phyloP scores from a whole-genome alignment of 2,329 filamentous ascomycete genomes.

The Fonsecaea pedrosoi region DNA sequence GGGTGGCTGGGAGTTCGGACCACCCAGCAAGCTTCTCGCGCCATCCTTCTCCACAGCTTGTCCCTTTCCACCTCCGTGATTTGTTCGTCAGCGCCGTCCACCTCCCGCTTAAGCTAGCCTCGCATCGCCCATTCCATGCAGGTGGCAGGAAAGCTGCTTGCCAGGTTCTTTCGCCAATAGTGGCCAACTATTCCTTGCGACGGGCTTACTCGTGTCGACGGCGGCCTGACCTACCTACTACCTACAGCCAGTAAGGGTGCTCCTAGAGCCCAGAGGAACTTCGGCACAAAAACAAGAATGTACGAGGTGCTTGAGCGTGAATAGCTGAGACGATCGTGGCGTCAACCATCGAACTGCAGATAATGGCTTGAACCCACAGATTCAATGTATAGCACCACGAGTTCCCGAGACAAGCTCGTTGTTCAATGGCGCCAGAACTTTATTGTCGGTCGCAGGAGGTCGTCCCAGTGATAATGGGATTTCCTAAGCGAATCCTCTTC shows the following conservation, averaged over 20 bases:
- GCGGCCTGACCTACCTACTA: neutral
- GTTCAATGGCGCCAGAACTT: neutral
- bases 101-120: conserved; percentile 7
- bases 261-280: neutral
- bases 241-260: neutral
- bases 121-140: conserved; percentile 2
- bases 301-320: neutral
- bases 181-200: neutral
- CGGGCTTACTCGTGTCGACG: neutral
- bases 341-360: neutral
- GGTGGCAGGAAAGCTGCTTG: conserved; percentile 1
- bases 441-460: neutral
- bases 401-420: neutral
- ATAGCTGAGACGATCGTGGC: conserved; percentile 2
- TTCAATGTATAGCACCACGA: neutral
- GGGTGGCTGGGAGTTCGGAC: conserved; percentile 19
- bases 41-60: conserved; percentile 3
- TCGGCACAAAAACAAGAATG: neutral
- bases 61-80: conserved; percentile 13
- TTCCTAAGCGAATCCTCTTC: conserved; percentile 15
- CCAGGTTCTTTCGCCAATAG: neutral
- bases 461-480: neutral
- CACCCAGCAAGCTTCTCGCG: conserved; percentile 14
- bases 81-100: conserved; percentile 6
- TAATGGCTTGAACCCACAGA: neutral